Conservation (phyloP, 768 basidiomycete genomes). For the Auricularia sp. region DNA sequence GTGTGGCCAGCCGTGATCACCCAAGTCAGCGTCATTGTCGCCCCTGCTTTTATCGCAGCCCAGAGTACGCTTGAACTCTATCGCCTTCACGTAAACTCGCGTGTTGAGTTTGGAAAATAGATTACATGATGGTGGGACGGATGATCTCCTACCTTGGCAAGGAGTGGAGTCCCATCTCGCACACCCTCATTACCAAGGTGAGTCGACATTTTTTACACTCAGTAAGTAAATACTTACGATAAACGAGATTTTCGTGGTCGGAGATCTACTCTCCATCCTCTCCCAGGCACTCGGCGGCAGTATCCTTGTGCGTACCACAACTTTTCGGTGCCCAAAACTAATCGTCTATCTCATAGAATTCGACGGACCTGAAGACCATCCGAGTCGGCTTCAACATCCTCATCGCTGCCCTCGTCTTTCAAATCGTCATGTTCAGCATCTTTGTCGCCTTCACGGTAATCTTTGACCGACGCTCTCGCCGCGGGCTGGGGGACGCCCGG, state of each 20-base stretch:
- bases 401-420: slow-evolving; percentile 2
- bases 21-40: slow-evolving; percentile 5
- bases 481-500: background rate
- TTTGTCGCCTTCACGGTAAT: slow-evolving; percentile 2
- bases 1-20: slow-evolving; percentile 1
- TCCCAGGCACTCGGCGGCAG: background rate
- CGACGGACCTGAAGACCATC: background rate
- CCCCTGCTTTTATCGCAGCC: slow-evolving; percentile 3
- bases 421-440: slow-evolving; percentile 2
- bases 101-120: background rate
- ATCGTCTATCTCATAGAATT: background rate
- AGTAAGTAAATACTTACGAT: background rate
- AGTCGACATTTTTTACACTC: background rate
- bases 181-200: slow-evolving; percentile 5
- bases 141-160: slow-evolving; percentile 5
- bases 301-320: background rate
- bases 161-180: slow-evolving; percentile 1
- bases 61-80: background rate
- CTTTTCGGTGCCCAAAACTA: background rate
- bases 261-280: slow-evolving; percentile 1
- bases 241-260: slow-evolving; percentile 1
- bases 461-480: background rate
- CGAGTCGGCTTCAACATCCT: background rate
- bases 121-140: slow-evolving; percentile 5
- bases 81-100: background rate